A percentile compares a stretch with the other conserved stretches of the same genome.
Conservation (phyloP, 106 monocot species). For the Posidonia australis region DNA sequence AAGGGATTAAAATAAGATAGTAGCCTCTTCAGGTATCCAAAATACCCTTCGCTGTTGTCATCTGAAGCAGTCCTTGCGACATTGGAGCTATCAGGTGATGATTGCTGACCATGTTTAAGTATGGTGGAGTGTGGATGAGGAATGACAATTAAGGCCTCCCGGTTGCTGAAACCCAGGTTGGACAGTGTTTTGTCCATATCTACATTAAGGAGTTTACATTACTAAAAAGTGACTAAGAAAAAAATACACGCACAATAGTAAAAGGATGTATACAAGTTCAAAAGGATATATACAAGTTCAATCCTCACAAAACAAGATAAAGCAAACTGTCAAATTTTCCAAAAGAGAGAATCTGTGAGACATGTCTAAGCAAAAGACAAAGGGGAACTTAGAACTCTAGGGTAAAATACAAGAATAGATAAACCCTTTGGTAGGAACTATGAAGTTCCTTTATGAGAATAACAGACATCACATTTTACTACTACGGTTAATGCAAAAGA, state of each 20-base stretch:
- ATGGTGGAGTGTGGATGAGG: constrained; percentile 26
- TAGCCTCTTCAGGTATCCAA: constrained; percentile 46
- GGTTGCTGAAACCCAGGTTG: constrained; percentile 58
- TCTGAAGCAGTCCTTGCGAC: constrained; percentile 6
- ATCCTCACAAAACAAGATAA: too few species aligned
- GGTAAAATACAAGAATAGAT: too few species aligned
- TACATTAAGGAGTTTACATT: constrained; percentile 9
- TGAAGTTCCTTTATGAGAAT: too few species aligned
- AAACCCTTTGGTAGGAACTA: too few species aligned
- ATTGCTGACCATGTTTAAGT: constrained; percentile 11
- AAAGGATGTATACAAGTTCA: background rate
- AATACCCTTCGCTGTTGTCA: constrained; percentile 41
- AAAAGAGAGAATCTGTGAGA: too few species aligned
- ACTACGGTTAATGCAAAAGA: too few species aligned
- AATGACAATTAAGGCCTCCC: constrained; percentile 70
- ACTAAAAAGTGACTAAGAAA: background rate
- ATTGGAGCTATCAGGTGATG: constrained; percentile 15
- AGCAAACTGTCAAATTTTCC: too few species aligned
- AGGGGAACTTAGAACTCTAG: too few species aligned
- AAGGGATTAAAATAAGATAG: constrained; percentile 73
- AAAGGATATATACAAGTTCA: background rate
- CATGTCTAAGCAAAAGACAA: too few species aligned
- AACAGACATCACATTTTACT: too few species aligned
- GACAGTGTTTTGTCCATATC: constrained; percentile 60
- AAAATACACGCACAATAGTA: background rate